phyloP scores from a whole-genome alignment of 768 basidiomycete genomes.

The Lentinula lateritia region DNA sequence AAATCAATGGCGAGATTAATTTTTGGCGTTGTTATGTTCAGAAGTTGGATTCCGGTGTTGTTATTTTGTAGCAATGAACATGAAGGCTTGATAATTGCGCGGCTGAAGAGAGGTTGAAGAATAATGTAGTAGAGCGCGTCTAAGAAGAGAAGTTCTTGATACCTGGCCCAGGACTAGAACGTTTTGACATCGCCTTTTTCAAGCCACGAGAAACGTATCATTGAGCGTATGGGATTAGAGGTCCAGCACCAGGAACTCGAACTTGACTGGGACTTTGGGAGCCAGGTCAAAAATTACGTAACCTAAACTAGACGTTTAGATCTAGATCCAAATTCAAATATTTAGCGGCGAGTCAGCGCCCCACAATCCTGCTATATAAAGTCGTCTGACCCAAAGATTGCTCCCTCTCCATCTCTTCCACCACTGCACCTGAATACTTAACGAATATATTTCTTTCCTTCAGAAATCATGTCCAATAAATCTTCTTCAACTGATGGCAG shows the following conservation, averaged over 20 bases:
- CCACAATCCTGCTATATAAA: neutral
- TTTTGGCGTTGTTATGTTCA: neutral
- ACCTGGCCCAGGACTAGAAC: neutral
- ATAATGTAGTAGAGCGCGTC: too few relatives aligned
- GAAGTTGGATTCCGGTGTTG: too few relatives aligned
- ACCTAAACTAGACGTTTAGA: neutral
- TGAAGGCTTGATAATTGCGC: too few relatives aligned
- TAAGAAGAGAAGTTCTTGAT: too few relatives aligned
- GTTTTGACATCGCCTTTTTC: neutral
- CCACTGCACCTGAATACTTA: neutral
- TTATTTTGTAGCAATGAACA: too few relatives aligned
- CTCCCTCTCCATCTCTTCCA: neutral
- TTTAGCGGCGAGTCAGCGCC: neutral
- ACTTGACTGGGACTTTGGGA: too few relatives aligned
- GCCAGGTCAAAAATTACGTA: neutral
- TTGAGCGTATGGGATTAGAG: too few relatives aligned
- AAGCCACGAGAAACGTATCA: too few relatives aligned
- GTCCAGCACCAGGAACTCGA: too few relatives aligned
- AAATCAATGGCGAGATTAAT: neutral
- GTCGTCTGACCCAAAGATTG: neutral
- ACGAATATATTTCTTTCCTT: slow-evolving; percentile 1
- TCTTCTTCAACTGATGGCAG: slow-evolving; percentile 18
- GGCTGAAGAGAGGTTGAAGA: too few relatives aligned
- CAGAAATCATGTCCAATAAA: slow-evolving; percentile 25
- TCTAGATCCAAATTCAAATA: neutral